These are phyloP conservation scores for Orbilia brochopaga DNA, from an alignment of 2,329 filamentous ascomycete species.

Conservation along the genomic window DNA sequence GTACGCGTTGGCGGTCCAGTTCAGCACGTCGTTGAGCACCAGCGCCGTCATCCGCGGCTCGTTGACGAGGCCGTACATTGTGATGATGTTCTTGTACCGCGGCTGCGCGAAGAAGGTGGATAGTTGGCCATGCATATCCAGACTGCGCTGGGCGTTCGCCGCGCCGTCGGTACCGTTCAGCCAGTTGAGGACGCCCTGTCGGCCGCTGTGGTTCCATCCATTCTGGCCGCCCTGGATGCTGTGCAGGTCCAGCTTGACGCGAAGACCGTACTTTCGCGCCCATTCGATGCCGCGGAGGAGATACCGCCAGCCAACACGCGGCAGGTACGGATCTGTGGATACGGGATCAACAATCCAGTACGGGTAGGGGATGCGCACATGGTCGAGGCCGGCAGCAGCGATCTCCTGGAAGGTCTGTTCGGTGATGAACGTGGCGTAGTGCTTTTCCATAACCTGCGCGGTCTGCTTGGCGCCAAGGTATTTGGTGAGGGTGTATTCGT, in stretches of 20 bases:
- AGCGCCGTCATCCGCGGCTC: slow-evolving; percentile 87
- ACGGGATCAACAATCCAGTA: slow-evolving; percentile 94
- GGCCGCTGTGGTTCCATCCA: slow-evolving; percentile 95
- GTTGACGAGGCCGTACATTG: slow-evolving; percentile 93
- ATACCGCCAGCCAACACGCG: slow-evolving; percentile 88
- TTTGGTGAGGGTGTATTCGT: slow-evolving; percentile 81
- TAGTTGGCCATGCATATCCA: slow-evolving; percentile 85
- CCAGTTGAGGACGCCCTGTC: slow-evolving; percentile 81
- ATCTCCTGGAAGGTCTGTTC: slow-evolving; percentile 86
- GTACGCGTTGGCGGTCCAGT: slow-evolving; percentile 80
- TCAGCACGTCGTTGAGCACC: slow-evolving; percentile 69
- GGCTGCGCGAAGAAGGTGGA: slow-evolving; percentile 92
- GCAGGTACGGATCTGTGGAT: slow-evolving; percentile 83
- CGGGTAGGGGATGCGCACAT: slow-evolving; percentile 92
- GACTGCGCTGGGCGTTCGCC: slow-evolving; percentile 60
- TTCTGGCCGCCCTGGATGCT: slow-evolving; percentile 93
- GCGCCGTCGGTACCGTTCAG: slow-evolving; percentile 83
- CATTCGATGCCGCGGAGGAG: slow-evolving; percentile 91
- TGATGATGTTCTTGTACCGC: slow-evolving; percentile 87
- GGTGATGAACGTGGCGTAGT: slow-evolving; percentile 88
- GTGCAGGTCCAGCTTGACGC: slow-evolving; percentile 92
- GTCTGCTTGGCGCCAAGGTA: slow-evolving; percentile 72
- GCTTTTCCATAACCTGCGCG: slow-evolving; percentile 75
- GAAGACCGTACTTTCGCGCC: slow-evolving; percentile 86
- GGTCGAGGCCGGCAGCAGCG: slow-evolving; percentile 84